phyloP scores from a whole-genome alignment of 768 basidiomycete species.

The Calocybe gangraenosa region DNA sequence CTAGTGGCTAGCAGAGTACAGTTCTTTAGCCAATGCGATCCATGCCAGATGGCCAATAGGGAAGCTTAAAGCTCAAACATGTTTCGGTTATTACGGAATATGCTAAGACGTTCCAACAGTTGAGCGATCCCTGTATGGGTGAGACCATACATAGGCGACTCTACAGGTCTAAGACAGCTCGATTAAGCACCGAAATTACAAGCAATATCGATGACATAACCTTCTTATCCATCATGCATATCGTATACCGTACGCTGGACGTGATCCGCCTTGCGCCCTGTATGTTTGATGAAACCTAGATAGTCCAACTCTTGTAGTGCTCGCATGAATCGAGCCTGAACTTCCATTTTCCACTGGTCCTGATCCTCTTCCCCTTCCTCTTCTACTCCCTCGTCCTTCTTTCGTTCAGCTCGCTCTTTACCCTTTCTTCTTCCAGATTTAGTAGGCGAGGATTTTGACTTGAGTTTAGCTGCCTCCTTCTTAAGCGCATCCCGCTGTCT shows the following conservation, averaged over 20 bases:
- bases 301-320: conserved; percentile 81
- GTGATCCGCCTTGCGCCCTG: conserved; percentile 74
- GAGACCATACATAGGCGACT: no score
- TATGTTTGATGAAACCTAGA: conserved; percentile 77
- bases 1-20: no score
- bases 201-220: no score
- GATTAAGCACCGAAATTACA: no score
- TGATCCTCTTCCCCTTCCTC: conserved; percentile 34
- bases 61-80: no score
- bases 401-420: conserved; percentile 2
- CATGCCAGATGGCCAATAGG: no score
- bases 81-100: no score
- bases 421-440: conserved; percentile 16
- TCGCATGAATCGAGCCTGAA: conserved; percentile 76
- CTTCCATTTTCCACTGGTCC: conserved; percentile 48
- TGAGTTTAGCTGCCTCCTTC: conserved; percentile 8
- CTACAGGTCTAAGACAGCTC: no score
- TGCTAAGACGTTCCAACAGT: no score
- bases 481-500: conserved; percentile 37
- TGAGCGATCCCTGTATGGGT: no score
- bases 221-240: conserved; percentile 30
- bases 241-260: conserved; percentile 68
- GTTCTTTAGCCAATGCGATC: no score
- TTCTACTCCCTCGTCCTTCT: conserved; percentile 24
- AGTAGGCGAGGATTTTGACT: conserved; percentile 5